These are phyloP conservation scores for Fusarium goolgardi DNA, from an alignment of 2,329 filamentous ascomycete species.

Conservation along the genomic window DNA sequence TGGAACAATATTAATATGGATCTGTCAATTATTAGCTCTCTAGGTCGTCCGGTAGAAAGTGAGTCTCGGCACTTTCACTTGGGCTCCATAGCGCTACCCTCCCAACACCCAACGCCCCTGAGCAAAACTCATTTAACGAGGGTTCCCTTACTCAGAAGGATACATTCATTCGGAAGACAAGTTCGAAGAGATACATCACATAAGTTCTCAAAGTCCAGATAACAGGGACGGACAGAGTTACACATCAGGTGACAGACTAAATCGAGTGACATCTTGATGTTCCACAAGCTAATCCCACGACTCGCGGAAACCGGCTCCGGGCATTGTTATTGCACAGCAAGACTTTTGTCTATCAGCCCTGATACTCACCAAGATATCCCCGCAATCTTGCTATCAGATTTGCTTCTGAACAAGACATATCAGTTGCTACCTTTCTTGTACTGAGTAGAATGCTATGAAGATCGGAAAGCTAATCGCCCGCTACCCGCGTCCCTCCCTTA, in stretches of 20 bases:
- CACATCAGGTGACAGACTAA: no score
- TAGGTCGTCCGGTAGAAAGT: not conserved
- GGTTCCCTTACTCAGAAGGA: no score
- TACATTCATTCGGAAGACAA: rapidly evolving
- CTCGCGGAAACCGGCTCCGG: not conserved
- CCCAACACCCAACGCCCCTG: not conserved
- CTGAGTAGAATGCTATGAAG: no score
- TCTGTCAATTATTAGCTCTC: not conserved
- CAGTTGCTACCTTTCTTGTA: not conserved
- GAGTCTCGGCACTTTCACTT: not conserved
- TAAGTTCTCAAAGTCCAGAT: not conserved
- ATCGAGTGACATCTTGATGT: not conserved
- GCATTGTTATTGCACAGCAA: not conserved
- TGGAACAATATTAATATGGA: not conserved
- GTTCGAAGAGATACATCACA: not conserved
- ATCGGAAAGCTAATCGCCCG: no score
- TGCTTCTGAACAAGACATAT: no score
- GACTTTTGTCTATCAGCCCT: not conserved
- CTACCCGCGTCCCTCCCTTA: no score
- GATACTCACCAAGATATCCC: no score
- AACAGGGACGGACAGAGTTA: not conserved
- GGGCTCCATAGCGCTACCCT: not conserved
- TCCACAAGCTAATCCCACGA: not conserved
- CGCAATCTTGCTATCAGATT: no score
- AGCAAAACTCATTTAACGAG: not conserved